A percentile compares a stretch with the other conserved stretches of the same genome.
These are phyloP conservation scores for Lipomyces kockii DNA, from an alignment of 805 yeast genomes.

Conservation along the genomic window DNA sequence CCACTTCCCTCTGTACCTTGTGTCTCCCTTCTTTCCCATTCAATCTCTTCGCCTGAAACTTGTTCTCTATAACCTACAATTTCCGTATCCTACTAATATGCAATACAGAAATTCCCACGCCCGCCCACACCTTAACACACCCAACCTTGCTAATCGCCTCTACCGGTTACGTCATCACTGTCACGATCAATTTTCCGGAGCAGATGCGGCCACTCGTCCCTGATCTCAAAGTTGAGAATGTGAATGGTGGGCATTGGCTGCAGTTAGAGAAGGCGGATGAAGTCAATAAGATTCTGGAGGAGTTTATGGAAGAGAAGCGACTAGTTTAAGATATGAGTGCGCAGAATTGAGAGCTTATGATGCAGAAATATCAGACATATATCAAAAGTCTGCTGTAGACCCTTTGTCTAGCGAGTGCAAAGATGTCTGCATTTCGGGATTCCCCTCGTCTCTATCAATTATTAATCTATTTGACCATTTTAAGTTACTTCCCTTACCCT, in stretches of 20 bases:
- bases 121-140: constrained; percentile 1
- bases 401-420: not conserved
- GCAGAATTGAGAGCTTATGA: not conserved
- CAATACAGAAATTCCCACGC: not conserved
- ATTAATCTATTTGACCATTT: not conserved
- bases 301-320: not conserved
- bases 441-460: not conserved
- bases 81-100: not conserved
- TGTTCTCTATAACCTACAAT: not conserved
- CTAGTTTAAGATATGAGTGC: not conserved
- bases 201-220: constrained; percentile 1
- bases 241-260: constrained; percentile 1
- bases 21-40: not conserved
- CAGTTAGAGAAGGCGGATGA: constrained; percentile 1
- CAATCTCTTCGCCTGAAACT: not conserved
- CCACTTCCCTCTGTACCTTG: not conserved
- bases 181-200: not conserved
- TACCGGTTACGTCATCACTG: not conserved
- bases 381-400: not conserved
- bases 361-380: not conserved
- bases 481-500: not conserved
- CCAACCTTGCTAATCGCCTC: constrained; percentile 1
- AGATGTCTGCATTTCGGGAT: not conserved
- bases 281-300: not conserved
- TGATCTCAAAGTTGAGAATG: not conserved